These are phyloP conservation scores for Euphorbia schlechtendalii DNA, from an alignment of 441 rosid genomes.

Conservation along the genomic window DNA sequence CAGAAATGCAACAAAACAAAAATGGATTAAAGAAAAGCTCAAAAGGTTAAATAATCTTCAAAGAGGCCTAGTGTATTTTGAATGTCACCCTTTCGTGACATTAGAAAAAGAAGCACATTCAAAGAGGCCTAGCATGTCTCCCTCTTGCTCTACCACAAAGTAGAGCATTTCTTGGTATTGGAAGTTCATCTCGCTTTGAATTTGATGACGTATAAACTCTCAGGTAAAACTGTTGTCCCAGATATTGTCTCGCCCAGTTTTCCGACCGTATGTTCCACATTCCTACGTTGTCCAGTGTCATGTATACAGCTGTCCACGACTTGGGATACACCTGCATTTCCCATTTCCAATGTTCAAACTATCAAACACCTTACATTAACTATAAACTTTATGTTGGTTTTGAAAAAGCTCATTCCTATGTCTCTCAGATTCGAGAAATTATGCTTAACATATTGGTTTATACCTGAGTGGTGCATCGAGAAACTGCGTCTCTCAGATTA, in stretches of 20 bases:
- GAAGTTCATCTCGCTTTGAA: slow-evolving; percentile 79
- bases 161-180: slow-evolving; percentile 74
- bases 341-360: not conserved
- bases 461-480: slow-evolving; percentile 75
- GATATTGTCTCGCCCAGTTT: slow-evolving; percentile 75
- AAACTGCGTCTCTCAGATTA: slow-evolving; percentile 75
- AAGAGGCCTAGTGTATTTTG: too few species aligned
- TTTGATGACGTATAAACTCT: slow-evolving; percentile 61
- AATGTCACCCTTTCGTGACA: slow-evolving; percentile 44
- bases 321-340: slow-evolving; percentile 73
- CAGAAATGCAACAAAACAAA: too few species aligned
- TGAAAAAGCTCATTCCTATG: not conserved
- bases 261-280: slow-evolving; percentile 96
- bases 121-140: slow-evolving; percentile 21
- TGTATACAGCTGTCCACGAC: slow-evolving; percentile 84
- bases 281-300: slow-evolving; percentile 85
- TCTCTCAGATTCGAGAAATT: not conserved
- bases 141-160: slow-evolving; percentile 71
- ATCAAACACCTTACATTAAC: not conserved
- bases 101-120: slow-evolving; percentile 7
- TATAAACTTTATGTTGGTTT: not conserved
- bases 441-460: not conserved
- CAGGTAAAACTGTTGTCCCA: slow-evolving; percentile 82
- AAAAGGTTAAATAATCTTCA: slow-evolving; percentile 6
- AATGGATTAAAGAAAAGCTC: not conserved